phyloP scores from a whole-genome alignment of 1,284 basidiomycete genomes.

The Rhodotorula sp. region DNA sequence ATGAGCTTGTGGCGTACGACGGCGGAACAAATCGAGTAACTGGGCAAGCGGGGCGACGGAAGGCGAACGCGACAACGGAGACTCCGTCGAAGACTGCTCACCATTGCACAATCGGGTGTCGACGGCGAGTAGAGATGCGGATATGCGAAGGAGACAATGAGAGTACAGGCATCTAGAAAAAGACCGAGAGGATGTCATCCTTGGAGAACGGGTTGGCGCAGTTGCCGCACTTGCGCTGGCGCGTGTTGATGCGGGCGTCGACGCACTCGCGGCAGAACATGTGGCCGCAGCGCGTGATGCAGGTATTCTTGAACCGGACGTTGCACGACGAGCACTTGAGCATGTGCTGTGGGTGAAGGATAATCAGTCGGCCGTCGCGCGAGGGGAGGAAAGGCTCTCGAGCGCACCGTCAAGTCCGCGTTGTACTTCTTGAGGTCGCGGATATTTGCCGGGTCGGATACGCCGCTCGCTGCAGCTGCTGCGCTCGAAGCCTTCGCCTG shows the following conservation, averaged over 20 bases:
- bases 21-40: background rate
- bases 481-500: slow-evolving; percentile 35
- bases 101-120: too few relatives aligned
- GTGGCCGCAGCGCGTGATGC: slow-evolving; percentile 71
- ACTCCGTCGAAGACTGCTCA: background rate
- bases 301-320: slow-evolving; percentile 74
- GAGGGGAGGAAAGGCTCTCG: background rate
- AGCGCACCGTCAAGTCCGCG: slow-evolving; percentile 65
- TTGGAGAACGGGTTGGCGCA: slow-evolving; percentile 61
- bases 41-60: background rate
- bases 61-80: background rate
- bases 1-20: background rate
- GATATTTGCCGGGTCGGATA: slow-evolving; percentile 37
- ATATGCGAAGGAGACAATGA: background rate
- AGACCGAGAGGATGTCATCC: slow-evolving; percentile 81
- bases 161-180: slow-evolving; percentile 49
- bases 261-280: slow-evolving; percentile 78
- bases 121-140: too few relatives aligned
- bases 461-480: slow-evolving; percentile 27
- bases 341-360: slow-evolving; percentile 60
- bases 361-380: background rate
- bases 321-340: slow-evolving; percentile 91
- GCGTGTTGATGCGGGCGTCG: slow-evolving; percentile 79
- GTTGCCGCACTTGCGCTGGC: slow-evolving; percentile 91
- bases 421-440: slow-evolving; percentile 47